Base-by-base conservation (phyloP, 1,139 yeast genomes). In the Zygosaccharomyces sapae region DNA sequence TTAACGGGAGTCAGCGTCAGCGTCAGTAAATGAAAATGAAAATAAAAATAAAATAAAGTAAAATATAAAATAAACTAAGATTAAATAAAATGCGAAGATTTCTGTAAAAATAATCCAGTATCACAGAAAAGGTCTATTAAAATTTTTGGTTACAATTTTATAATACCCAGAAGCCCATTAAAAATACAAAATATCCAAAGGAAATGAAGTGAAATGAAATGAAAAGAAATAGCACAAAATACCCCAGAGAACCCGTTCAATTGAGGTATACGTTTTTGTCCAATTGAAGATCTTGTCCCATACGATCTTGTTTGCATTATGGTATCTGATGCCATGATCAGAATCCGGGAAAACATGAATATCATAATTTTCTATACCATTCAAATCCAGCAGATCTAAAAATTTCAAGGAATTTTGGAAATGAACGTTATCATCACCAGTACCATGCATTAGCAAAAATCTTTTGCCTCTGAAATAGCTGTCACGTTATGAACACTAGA, bases 341-440 rank as follows among this genome's bases (percentile, higher is more conserved):
- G 86, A 80, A 60, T 85, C 94, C 2, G 94, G 92, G 73, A 83
- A 85, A 2, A 83, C 75, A 72, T 80, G 82, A 55, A 83, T 70
- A 59, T 85, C 92, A 56, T 79, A 85, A 64, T 85, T 85, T 57
- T 83, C 87, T 35, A 84, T 74, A 4, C 70, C 72, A 7, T 70
- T 75, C 46, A 81, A 59, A 59, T 84, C 77, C 52, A 84, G 72
- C 51, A 74, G 71, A 61, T 85, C 92, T 45, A 85, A 62, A 18
- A 85, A 69, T 61, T 79, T 80, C 52, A 83, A 73, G 18, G 84
- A 71, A 65, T 85, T 82, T 61, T 85, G 94, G 62, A 83, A 76
- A 65, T 85, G 94, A 35, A 85, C 94, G 54, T 85, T 85, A 63
- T 85, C 94, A 65, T 85, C 94, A 16, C 90, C 92, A 1, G 86